Evolutionary conservation across 345 rosid species (phyloP).

Genomic region (Physaria fendleri): DNA sequence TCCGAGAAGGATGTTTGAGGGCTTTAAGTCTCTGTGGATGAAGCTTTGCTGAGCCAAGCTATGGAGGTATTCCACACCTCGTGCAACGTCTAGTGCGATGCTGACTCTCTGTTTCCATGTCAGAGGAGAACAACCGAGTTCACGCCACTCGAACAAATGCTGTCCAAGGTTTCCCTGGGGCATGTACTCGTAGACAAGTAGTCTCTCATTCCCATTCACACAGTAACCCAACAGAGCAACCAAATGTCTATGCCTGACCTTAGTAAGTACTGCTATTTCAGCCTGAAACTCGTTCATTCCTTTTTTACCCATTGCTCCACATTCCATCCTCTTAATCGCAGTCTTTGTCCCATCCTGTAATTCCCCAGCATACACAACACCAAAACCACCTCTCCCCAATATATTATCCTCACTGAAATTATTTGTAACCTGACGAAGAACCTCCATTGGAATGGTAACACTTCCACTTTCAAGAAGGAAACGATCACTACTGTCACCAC

Average conservation of each 20-base stretch:
- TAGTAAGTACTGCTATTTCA: constrained; percentile 73
- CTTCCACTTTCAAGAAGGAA: constrained; percentile 48
- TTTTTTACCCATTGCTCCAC: constrained; percentile 42
- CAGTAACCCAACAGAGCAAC: constrained; percentile 80
- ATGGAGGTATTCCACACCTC: constrained; percentile 85
- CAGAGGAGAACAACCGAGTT: constrained; percentile 38
- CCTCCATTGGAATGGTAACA: constrained; percentile 49
- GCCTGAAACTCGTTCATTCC: constrained; percentile 75
- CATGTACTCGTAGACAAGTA: constrained; percentile 82
- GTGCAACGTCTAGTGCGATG: constrained; percentile 74
- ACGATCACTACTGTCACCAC: constrained; percentile 37
- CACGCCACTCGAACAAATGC: constrained; percentile 55
- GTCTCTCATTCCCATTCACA: constrained; percentile 61
- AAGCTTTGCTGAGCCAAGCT: constrained; percentile 73
- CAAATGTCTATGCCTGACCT: constrained; percentile 75
- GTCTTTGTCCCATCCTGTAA: constrained; percentile 67
- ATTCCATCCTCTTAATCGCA: constrained; percentile 78
- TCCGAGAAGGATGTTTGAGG: constrained; percentile 76
- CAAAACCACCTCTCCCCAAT: constrained; percentile 79
- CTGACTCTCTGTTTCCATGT: constrained; percentile 78
- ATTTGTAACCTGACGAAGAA: constrained; percentile 52
- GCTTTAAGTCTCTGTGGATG: constrained; percentile 81
- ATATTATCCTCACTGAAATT: constrained; percentile 56
- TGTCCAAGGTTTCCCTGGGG: constrained; percentile 72
- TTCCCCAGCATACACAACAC: constrained; percentile 76